Evolutionary conservation across 2,329 filamentous ascomycete genomes (phyloP).

Genomic region (Penicillium oxalicum): DNA sequence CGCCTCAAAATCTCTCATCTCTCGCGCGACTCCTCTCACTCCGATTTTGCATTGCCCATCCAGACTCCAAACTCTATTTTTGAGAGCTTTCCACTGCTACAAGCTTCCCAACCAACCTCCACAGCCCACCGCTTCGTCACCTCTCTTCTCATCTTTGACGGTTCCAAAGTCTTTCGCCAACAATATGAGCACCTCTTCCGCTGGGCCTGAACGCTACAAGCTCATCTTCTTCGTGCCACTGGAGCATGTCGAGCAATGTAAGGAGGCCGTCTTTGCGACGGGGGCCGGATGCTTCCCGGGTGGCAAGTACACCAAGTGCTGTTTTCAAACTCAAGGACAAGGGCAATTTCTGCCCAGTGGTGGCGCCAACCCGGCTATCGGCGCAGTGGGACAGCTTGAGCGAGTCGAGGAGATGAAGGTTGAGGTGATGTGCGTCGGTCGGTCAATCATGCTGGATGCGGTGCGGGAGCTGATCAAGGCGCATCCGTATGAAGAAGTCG

Average conservation of each 20-base stretch:
- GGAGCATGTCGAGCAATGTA: constrained; percentile 34
- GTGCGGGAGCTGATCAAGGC: constrained; percentile 37
- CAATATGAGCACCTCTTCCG: constrained; percentile 20
- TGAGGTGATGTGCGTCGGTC: constrained; percentile 40
- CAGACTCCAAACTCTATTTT: too few relatives aligned
- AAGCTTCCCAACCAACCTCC: too few relatives aligned
- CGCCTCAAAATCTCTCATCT: too few relatives aligned
- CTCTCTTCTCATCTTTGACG: not conserved
- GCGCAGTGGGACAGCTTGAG: constrained; percentile 35
- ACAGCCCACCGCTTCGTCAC: not conserved
- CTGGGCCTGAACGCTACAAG: constrained; percentile 31
- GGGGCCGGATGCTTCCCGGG: constrained; percentile 40
- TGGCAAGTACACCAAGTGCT: constrained; percentile 37
- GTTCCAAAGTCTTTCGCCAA: not conserved
- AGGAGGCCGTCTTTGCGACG: constrained; percentile 38
- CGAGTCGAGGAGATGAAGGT: constrained; percentile 39
- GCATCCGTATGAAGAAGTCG: constrained; percentile 45
- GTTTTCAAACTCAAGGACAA: constrained; percentile 36
- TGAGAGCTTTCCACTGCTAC: too few relatives aligned
- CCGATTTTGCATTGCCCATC: too few relatives aligned
- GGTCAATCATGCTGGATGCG: constrained; percentile 32
- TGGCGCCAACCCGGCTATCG: constrained; percentile 38
- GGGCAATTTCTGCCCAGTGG: constrained; percentile 40
- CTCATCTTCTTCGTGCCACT: constrained; percentile 42
- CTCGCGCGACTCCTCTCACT: too few relatives aligned